These are phyloP conservation scores for Paragyromitra xinjiangensis DNA, from an alignment of 495 filamentous ascomycete genomes.

Conservation along the genomic window DNA sequence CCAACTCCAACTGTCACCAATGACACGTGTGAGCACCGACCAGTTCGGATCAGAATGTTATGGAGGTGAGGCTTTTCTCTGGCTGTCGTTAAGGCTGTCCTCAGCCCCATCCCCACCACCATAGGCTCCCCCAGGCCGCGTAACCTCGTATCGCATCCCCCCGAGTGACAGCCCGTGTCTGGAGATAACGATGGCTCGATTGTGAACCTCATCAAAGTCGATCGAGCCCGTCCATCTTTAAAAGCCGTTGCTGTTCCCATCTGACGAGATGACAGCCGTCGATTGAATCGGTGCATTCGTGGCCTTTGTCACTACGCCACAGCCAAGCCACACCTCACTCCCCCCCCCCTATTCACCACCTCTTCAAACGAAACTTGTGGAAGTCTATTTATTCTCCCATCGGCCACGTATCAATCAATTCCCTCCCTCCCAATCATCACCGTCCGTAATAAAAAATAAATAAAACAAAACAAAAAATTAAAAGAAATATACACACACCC, in stretches of 20 bases:
- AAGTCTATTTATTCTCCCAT: constrained; percentile 7
- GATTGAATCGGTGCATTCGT: constrained; percentile 21
- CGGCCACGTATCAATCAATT: constrained; percentile 38
- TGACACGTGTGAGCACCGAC: background rate
- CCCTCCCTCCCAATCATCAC: background rate
- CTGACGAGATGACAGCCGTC: background rate
- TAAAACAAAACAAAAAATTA: background rate
- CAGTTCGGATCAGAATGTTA: background rate
- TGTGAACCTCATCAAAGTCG: background rate
- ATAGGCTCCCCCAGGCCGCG: background rate
- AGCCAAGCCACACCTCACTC: constrained; percentile 17
- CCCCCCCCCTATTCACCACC: background rate
- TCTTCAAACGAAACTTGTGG: constrained; percentile 11
- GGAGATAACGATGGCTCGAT: background rate
- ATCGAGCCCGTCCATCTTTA: background rate
- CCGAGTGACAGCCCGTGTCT: constrained; percentile 24
- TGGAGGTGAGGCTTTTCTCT: too few relatives aligned
- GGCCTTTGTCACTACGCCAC: constrained; percentile 38
- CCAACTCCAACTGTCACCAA: constrained; percentile 22
- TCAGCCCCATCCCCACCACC: too few relatives aligned
- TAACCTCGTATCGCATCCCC: constrained; percentile 15
- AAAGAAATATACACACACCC: background rate
- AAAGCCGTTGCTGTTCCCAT: constrained; percentile 1
- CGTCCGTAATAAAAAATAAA: background rate
- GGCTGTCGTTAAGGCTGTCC: too few relatives aligned